These are phyloP conservation scores for Talaromyces sp. DNA, from an alignment of 2,329 filamentous ascomycete species.

Conservation along the genomic window DNA sequence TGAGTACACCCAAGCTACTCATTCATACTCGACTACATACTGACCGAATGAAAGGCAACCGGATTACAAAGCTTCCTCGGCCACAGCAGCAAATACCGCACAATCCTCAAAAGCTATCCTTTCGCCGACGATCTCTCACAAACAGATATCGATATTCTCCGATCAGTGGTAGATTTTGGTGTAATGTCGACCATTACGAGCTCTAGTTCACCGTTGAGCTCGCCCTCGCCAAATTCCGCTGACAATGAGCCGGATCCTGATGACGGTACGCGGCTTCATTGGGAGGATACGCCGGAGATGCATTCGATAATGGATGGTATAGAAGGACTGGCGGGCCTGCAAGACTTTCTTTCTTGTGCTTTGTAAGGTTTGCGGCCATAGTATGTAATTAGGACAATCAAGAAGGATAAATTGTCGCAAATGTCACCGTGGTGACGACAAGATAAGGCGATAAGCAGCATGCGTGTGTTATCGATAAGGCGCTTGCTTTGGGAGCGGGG, in stretches of 20 bases:
- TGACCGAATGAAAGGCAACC: neutral
- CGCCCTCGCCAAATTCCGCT: neutral
- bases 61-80: neutral
- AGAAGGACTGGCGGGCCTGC: neutral
- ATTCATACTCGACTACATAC: neutral
- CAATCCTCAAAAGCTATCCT: neutral
- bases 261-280: neutral
- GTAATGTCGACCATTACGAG: neutral
- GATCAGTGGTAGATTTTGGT: neutral
- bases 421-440: neutral
- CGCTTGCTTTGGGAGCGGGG: neutral
- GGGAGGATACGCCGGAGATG: neutral
- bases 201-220: neutral
- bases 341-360: neutral
- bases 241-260: neutral
- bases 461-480: neutral
- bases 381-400: neutral
- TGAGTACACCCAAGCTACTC: neutral
- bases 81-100: conserved; percentile 1
- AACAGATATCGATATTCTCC: neutral
- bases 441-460: neutral
- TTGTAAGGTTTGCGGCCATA: neutral
- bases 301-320: neutral
- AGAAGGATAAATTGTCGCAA: too few relatives aligned
- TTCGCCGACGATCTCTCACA: neutral